A percentile compares a stretch with the other conserved stretches of the same genome.
These are phyloP conservation scores for Tolypocladium ovalisporum DNA, from an alignment of 2,329 filamentous ascomycete species.

Conservation along the genomic window DNA sequence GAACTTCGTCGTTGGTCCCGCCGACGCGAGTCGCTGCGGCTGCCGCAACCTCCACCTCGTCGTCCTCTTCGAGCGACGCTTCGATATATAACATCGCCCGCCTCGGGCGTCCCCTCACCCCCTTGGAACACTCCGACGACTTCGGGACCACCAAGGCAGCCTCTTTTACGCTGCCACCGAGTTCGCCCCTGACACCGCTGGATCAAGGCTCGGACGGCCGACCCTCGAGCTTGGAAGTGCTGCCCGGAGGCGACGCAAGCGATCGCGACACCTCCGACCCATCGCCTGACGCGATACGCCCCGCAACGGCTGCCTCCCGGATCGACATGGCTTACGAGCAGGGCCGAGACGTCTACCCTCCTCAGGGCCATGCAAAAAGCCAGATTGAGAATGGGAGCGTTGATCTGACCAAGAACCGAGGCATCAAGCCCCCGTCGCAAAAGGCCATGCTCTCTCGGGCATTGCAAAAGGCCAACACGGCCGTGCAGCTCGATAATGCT, in stretches of 20 bases:
- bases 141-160: not conserved
- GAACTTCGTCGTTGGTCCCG: constrained; percentile 33
- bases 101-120: not conserved
- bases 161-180: constrained; percentile 11
- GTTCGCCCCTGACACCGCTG: constrained; percentile 13
- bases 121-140: not conserved
- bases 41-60: constrained; percentile 1
- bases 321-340: constrained; percentile 19
- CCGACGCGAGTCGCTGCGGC: constrained; percentile 15
- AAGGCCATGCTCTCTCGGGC: constrained; percentile 97
- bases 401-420: constrained; percentile 16
- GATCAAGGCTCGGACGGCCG: constrained; percentile 4
- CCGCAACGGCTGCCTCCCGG: constrained; percentile 5
- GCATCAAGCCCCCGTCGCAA: constrained; percentile 53
- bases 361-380: constrained; percentile 19
- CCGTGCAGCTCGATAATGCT: constrained; percentile 90
- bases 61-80: not conserved
- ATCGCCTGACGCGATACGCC: constrained; percentile 4
- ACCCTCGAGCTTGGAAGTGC: constrained; percentile 2
- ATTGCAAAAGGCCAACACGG: constrained; percentile 88
- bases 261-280: constrained; percentile 6
- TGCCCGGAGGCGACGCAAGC: constrained; percentile 4
- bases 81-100: not conserved
- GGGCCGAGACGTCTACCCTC: constrained; percentile 15
- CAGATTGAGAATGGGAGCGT: constrained; percentile 21